Percentiles rank a stretch among this genome's conserved stretches.
These are phyloP conservation scores for Ettlia oleoabundans DNA, from an alignment of 139 green algal genomes.

Conservation along the genomic window DNA sequence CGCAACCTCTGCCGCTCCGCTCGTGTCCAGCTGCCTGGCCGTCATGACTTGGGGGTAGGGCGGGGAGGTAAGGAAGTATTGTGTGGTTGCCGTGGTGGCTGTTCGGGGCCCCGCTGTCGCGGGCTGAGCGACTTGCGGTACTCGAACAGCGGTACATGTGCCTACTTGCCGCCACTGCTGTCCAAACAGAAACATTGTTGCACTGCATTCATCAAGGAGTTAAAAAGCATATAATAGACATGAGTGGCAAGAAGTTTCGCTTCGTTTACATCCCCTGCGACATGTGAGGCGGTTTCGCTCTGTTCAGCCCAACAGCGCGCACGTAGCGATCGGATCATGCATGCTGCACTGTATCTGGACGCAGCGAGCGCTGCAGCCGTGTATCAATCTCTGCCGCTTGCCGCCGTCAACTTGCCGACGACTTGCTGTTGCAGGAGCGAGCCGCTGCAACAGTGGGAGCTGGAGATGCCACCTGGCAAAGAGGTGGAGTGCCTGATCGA, in stretches of 20 bases:
- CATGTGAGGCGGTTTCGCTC: constrained; percentile 39
- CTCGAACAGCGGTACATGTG: neutral
- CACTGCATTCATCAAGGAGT: neutral
- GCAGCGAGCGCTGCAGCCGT: neutral
- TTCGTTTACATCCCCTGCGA: constrained; percentile 76
- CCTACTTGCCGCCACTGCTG: too few species aligned
- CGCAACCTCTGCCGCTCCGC: neutral
- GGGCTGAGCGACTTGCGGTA: neutral
- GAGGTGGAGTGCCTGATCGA: constrained; percentile 80
- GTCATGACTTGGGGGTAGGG: neutral
- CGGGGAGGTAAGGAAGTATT: neutral
- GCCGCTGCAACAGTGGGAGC: constrained; percentile 54
- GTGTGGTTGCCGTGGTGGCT: too few species aligned
- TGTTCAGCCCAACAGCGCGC: neutral
- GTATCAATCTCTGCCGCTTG: neutral
- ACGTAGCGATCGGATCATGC: neutral
- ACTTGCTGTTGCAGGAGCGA: constrained; percentile 63
- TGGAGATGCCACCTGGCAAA: constrained; percentile 46
- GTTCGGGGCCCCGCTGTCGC: too few species aligned
- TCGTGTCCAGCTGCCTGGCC: neutral
- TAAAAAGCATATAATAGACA: neutral
- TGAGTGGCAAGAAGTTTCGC: constrained; percentile 40
- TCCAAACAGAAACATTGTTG: constrained; percentile 33
- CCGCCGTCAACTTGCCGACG: neutral
- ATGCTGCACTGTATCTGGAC: neutral